Base-by-base conservation (phyloP, 192 early-diverging fungal genomes). In the Rhizophagus clarus region DNA sequence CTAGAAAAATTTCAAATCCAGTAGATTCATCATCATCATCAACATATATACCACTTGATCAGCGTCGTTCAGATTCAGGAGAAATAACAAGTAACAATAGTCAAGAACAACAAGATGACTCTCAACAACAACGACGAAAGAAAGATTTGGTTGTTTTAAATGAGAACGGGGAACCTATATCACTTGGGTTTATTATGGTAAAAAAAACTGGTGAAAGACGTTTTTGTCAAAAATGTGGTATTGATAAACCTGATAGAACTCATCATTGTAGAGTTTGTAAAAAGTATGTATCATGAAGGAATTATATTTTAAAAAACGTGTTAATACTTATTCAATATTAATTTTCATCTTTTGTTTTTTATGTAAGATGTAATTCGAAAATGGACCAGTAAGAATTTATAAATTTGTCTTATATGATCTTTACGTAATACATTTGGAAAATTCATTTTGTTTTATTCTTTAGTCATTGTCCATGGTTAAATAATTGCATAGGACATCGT, bases 161-260 rank as follows among this genome's bases (percentile, higher is more conserved):
- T 67, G 74, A 76, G 22, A 24, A 40, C 62, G 37, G 40, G 1
- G 47, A 42, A 49, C 26, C 40, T 15, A 67, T 66, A 28, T 22
- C 68, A 3, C 10, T 40, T 56, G 28, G 68, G 2, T 24, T 24
- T 15, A 79, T 84, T 8, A 86, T 82, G 1, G 83, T 86, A 45
- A 86, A 86, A 74, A 62, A 82, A 6, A 83, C 80, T 80, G 85
- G 85, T 56, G 82, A 84, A 61, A 84, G 80, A 81, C 61, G 85
- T 67, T 84, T 81, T 75, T 86, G 85, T 71, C 81, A 86, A 79
- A 86, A 86, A 80, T 86, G 85, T 77, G 64, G 84, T 79, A 77
- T 79, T 60, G 80, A 78, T 56, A 86, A 86, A 47, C 85, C 85
- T 28, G 85, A 86, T 69, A 68, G 85, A 29, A 82, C 85, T n/a